phyloP scores from a whole-genome alignment of 2,329 filamentous ascomycete species.

The Lasiodiplodia citricola region DNA sequence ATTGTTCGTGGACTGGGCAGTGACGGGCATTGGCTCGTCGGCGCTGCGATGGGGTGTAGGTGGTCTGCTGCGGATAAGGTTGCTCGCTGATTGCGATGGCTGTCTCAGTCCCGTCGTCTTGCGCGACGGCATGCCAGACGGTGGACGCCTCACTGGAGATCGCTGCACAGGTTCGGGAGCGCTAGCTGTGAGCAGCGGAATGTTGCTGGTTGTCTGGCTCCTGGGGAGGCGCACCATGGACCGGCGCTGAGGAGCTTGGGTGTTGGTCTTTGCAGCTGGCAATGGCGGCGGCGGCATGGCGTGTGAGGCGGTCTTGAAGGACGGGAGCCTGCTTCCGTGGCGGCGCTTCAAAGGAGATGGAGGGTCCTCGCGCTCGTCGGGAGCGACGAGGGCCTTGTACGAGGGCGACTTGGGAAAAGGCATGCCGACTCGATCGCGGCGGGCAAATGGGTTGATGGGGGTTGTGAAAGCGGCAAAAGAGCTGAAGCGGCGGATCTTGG shows the following conservation, averaged over 20 bases:
- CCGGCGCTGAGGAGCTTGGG: background rate
- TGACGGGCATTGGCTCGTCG: background rate
- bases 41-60: conserved; percentile 12
- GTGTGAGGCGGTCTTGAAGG: conserved; percentile 3
- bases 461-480: conserved; percentile 17
- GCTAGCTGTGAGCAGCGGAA: background rate
- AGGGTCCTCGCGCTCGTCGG: conserved; percentile 1
- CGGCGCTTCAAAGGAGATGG: background rate
- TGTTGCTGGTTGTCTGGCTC: conserved; percentile 22
- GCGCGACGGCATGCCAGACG: background rate
- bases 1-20: background rate
- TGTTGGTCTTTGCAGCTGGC: background rate
- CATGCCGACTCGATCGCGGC: conserved; percentile 17
- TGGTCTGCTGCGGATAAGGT: conserved; percentile 10
- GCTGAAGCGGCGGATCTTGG: conserved; percentile 22
- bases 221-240: background rate
- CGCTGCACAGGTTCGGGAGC: background rate
- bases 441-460: conserved; percentile 22
- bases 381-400: conserved; percentile 7
- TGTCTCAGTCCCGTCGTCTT: background rate
- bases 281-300: background rate
- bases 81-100: conserved; percentile 14
- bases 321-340: background rate
- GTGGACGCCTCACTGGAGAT: background rate
- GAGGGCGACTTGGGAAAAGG: conserved; percentile 11